Evolutionary conservation across 352 stramenopile genomes (phyloP).

Genomic region (Pythium monospermum): DNA sequence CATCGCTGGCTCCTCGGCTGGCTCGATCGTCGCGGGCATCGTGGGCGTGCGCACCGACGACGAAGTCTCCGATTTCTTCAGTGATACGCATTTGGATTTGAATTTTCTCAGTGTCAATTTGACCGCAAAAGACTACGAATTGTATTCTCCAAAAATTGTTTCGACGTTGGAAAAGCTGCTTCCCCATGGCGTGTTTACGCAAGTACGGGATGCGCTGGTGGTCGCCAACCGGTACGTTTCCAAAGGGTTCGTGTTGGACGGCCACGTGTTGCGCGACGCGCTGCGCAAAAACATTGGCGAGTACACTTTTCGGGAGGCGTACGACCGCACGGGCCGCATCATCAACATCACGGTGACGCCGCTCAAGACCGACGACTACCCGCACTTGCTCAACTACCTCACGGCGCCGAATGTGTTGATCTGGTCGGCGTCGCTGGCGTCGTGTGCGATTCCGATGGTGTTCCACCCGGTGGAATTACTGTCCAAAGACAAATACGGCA

Average conservation of each 20-base stretch:
- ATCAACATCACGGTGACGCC: slow-evolving; percentile 98
- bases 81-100: slow-evolving; percentile 36
- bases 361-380: slow-evolving; percentile 88
- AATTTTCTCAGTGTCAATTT: slow-evolving; percentile 69
- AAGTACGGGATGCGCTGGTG: slow-evolving; percentile 48
- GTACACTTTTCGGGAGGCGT: slow-evolving; percentile 98
- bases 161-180: slow-evolving; percentile 36
- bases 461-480: slow-evolving; percentile 94
- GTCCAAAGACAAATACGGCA: slow-evolving; percentile 90
- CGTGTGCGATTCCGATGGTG: slow-evolving; percentile 92
- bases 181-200: slow-evolving; percentile 32
- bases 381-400: slow-evolving; percentile 97
- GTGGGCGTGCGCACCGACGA: slow-evolving; percentile 93
- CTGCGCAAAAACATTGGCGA: slow-evolving; percentile 92
- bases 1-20: slow-evolving; percentile 92
- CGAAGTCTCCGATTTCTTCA: slow-evolving; percentile 72
- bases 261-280: slow-evolving; percentile 52
- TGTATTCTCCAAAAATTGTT: slow-evolving; percentile 60
- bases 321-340: slow-evolving; percentile 97
- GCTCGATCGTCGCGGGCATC: slow-evolving; percentile 92
- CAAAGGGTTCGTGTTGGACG: slow-evolving; percentile 72
- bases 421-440: slow-evolving; percentile 95
- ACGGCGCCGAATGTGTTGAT: slow-evolving; percentile 98
- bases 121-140: slow-evolving; percentile 45
- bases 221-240: slow-evolving; percentile 58